These are phyloP conservation scores for Nakazawaea molendinolei DNA, from an alignment of 805 yeast genomes.

Conservation along the genomic window DNA sequence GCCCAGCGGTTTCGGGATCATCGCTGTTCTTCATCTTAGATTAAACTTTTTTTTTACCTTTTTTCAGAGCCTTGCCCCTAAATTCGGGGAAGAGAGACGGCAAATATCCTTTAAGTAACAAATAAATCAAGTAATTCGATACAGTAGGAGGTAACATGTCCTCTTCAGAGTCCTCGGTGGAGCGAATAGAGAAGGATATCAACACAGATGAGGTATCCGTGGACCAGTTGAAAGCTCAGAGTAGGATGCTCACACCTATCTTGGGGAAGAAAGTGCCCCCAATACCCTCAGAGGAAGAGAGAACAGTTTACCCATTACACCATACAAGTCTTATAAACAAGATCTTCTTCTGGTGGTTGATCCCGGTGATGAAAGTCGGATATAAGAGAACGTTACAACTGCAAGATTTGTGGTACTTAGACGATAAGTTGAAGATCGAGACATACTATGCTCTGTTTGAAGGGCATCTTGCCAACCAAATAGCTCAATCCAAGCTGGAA, in stretches of 20 bases:
- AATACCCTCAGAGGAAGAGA: conserved; percentile 43
- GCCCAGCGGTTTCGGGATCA: too few relatives aligned
- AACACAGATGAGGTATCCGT: background rate
- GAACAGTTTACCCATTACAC: conserved; percentile 37
- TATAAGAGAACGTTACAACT: conserved; percentile 66
- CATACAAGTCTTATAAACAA: conserved; percentile 33
- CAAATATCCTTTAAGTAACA: too few relatives aligned
- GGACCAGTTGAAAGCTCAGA: conserved; percentile 21
- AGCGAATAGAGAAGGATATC: background rate
- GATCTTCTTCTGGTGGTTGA: conserved; percentile 59
- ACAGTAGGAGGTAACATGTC: too few relatives aligned
- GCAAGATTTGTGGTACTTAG: conserved; percentile 49
- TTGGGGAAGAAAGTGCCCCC: conserved; percentile 39
- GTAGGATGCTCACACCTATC: conserved; percentile 27
- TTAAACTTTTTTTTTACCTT: too few relatives aligned
- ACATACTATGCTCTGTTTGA: conserved; percentile 29
- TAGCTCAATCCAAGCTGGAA: conserved; percentile 19
- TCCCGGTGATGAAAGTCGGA: conserved; percentile 58
- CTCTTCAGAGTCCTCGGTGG: background rate
- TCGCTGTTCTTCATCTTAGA: too few relatives aligned
- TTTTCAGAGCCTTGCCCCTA: too few relatives aligned
- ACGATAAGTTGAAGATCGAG: conserved; percentile 36
- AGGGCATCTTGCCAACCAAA: conserved; percentile 24
- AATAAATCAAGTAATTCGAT: too few relatives aligned
- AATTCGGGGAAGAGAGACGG: too few relatives aligned